Evolutionary conservation across 2,329 filamentous ascomycete species (phyloP), one percentile per base, ranked within the genome.

Genomic region (Orbilia ellipsospora): DNA sequence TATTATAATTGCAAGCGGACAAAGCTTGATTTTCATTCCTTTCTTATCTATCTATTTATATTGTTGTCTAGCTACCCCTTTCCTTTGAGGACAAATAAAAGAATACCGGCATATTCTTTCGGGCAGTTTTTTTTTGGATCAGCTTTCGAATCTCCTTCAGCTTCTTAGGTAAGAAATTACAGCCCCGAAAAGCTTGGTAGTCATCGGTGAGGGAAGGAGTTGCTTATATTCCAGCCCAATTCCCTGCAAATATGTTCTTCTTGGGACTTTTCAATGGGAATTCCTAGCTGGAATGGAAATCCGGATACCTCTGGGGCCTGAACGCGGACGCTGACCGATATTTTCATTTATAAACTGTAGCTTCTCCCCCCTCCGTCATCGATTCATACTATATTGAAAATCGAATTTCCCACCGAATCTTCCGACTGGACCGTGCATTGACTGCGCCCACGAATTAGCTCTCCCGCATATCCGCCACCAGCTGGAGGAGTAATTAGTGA

Each of bases 91-190:
- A 36, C 28, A 59, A 26, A 18, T n/a, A 23, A 5, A 23, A 20
- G 36, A 59, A 59, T 59, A 59, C 55, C 36, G 55, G 55, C 55
- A 59, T 59, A 59, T 59, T 63, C 36, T 65, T 57, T 55, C 42
- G 54, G 54, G 31, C 31, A 6, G 31, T 36, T 36, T 36, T 36
- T 36, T 1, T 36, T 36, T 28, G 36, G 13, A n/a, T 18, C 16
- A 45, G 16, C 28, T 59, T 28, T 50, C 56, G 45, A 20, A 36
- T 56, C 42, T 56, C n/a, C n/a, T 12, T 50, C 63, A 50, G 54
- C 42, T 68, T 54, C 65, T 69, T 69, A 69, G 65, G 65, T 69
- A 62, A 69, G 65, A 55, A 69, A 62, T 48, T 36, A 36, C 31
- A 36, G 31, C 31, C 31, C 31, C 31, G 10, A 36, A 36, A 36